Evolutionary conservation across 768 basidiomycete genomes (phyloP).

Genomic region (Mycena epipterygia): DNA sequence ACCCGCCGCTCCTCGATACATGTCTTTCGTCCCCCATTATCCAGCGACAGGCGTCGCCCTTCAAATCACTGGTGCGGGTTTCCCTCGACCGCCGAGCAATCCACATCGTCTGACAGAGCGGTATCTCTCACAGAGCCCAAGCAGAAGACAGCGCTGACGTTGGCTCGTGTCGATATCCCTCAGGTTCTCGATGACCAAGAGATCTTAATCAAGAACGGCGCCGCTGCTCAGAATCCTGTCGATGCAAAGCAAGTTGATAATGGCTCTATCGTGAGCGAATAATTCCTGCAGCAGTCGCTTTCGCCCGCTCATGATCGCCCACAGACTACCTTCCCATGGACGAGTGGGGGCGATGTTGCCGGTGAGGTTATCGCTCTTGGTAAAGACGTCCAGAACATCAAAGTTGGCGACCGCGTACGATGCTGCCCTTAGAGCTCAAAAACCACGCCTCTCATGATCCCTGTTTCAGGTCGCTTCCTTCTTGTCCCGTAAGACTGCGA

Average conservation of each 20-base stretch:
- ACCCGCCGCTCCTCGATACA: conserved; percentile 20
- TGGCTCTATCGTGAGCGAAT: conserved; percentile 20
- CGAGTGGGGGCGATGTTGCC: conserved; percentile 21
- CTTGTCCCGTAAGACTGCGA: conserved; percentile 25
- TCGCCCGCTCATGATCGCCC: conserved; percentile 19
- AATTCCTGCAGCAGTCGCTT: conserved; percentile 11
- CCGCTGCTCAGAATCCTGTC: conserved; percentile 28
- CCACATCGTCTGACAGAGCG: conserved; percentile 4
- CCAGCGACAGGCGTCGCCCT: conserved; percentile 22
- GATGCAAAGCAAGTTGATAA: conserved; percentile 24
- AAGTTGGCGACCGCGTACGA: conserved; percentile 27
- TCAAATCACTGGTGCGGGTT: conserved; percentile 24
- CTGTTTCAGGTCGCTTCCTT: conserved; percentile 23
- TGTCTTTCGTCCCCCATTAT: conserved; percentile 24
- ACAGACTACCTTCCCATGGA: conserved; percentile 23
- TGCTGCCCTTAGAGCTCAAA: conserved; percentile 23
- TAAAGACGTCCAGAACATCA: conserved; percentile 21
- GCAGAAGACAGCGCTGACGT: conserved; percentile 24
- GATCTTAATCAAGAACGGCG: conserved; percentile 24
- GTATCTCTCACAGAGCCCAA: conserved; percentile 17
- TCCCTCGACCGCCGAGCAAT: conserved; percentile 18
- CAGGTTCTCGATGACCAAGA: conserved; percentile 21
- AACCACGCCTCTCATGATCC: conserved; percentile 24
- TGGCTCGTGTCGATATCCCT: conserved; percentile 26
- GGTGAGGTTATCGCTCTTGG: conserved; percentile 24